Conservation (phyloP, 83 land plant genomes). For the Isoetes engelmannii region DNA sequence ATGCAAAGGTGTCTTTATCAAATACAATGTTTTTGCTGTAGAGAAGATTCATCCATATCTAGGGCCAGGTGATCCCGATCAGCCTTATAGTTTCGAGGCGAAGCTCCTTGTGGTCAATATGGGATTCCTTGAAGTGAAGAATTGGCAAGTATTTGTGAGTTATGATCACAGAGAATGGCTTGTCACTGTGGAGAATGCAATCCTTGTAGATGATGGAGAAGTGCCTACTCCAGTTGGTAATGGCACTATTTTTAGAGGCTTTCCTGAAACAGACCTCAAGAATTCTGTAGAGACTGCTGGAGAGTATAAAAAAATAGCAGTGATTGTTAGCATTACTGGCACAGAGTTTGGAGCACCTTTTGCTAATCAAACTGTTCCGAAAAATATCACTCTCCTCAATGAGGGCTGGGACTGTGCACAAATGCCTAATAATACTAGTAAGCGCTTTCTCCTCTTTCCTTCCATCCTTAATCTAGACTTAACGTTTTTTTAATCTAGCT, state of each 20-base stretch:
- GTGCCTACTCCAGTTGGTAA: constrained; percentile 55
- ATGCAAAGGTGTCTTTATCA: too few relatives aligned
- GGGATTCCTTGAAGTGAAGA: constrained; percentile 39
- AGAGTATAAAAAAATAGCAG: constrained; percentile 49
- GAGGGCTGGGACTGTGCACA: constrained; percentile 52
- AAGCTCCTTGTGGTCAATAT: constrained; percentile 39
- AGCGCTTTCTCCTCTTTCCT: constrained; percentile 8
- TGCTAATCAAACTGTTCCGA: constrained; percentile 52
- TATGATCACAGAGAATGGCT: constrained; percentile 56
- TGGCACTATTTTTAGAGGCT: constrained; percentile 54
- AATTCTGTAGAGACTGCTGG: constrained; percentile 83
- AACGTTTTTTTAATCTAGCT: too few relatives aligned
- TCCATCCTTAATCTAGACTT: too few relatives aligned
- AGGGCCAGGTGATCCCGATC: too few relatives aligned
- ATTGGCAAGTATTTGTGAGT: constrained; percentile 58
- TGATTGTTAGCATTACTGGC: constrained; percentile 39
- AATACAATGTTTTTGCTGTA: too few relatives aligned
- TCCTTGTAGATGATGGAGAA: constrained; percentile 37
- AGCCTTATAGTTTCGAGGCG: constrained; percentile 57
- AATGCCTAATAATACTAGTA: constrained; percentile 23
- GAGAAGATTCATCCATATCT: too few relatives aligned
- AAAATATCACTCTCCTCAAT: constrained; percentile 49
- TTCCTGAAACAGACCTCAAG: constrained; percentile 47
- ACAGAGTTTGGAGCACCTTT: constrained; percentile 67
- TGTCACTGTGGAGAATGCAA: constrained; percentile 48